Conservation (phyloP, 768 basidiomycete genomes). For the Tephrocybe sp. region DNA sequence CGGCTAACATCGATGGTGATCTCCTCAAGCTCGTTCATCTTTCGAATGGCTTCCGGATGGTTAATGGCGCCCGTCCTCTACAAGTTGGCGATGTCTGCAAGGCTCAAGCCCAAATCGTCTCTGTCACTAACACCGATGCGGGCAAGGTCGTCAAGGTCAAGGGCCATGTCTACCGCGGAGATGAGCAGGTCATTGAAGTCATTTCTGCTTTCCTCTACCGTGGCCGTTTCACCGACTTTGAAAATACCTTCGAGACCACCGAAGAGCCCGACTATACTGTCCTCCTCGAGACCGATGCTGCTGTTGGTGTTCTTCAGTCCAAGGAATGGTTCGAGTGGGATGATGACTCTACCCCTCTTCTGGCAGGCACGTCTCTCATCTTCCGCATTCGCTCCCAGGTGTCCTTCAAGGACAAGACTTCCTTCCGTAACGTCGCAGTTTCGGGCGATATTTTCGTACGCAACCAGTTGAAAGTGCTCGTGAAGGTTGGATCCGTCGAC, state of each 20-base stretch:
- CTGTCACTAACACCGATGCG: conserved; percentile 85
- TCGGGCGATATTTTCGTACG: conserved; percentile 85
- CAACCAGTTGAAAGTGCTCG: conserved; percentile 83
- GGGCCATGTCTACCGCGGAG: conserved; percentile 76
- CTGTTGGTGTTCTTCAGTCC: conserved; percentile 86
- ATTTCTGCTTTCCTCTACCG: conserved; percentile 96
- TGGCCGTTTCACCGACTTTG: conserved; percentile 89
- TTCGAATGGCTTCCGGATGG: conserved; percentile 92
- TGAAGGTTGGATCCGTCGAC: conserved; percentile 86
- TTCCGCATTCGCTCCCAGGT: conserved; percentile 89
- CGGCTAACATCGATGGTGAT: conserved; percentile 87
- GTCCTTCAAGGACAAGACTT: conserved; percentile 88
- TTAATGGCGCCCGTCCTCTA: conserved; percentile 76
- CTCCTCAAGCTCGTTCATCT: conserved; percentile 95
- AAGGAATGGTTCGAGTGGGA: conserved; percentile 99
- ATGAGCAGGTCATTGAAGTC: conserved; percentile 87
- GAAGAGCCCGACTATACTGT: conserved; percentile 90
- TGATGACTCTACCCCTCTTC: conserved; percentile 74
- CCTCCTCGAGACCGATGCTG: conserved; percentile 69
- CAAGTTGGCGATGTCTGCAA: conserved; percentile 87
- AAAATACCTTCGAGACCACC: conserved; percentile 93
- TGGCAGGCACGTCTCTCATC: conserved; percentile 79
- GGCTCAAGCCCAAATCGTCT: conserved; percentile 84
- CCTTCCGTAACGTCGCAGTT: conserved; percentile 79
- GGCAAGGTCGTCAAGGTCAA: conserved; percentile 94